Evolutionary conservation across 179 eudicot species (phyloP).

Genomic region (Beta macrorhiza): DNA sequence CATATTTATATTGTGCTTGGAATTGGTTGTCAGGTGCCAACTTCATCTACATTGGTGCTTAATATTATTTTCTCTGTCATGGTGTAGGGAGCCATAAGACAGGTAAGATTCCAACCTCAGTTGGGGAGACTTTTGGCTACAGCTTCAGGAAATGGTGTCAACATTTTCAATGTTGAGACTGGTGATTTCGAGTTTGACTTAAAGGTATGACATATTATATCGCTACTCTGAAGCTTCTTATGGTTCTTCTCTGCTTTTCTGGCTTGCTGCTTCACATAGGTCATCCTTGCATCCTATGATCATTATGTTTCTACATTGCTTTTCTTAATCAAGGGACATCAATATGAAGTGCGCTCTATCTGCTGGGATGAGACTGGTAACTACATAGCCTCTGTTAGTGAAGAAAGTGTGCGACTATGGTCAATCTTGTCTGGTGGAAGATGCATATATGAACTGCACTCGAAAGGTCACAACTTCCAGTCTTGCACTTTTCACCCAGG

Average conservation of each 20-base stretch:
- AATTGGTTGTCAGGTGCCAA: neutral
- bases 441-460: constrained; percentile 38
- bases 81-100: constrained; percentile 47
- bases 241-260: neutral
- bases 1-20: neutral
- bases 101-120: constrained; percentile 59
- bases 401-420: constrained; percentile 53
- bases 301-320: neutral
- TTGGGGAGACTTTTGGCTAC: constrained; percentile 51
- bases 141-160: constrained; percentile 43
- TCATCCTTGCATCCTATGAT: neutral
- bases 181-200: constrained; percentile 25
- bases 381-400: constrained; percentile 47
- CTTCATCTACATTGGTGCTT: neutral
- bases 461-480: constrained; percentile 38
- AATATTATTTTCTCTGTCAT: neutral
- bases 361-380: constrained; percentile 56
- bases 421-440: constrained; percentile 32
- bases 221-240: neutral
- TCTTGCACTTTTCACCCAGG: constrained; percentile 58
- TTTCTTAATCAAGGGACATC: constrained; percentile 37
- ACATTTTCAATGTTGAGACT: constrained; percentile 47
- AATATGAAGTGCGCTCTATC: constrained; percentile 39
- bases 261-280: neutral
- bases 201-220: constrained; percentile 26